Conservation (phyloP, 1,284 basidiomycete species). For the Leccinum insolens region DNA sequence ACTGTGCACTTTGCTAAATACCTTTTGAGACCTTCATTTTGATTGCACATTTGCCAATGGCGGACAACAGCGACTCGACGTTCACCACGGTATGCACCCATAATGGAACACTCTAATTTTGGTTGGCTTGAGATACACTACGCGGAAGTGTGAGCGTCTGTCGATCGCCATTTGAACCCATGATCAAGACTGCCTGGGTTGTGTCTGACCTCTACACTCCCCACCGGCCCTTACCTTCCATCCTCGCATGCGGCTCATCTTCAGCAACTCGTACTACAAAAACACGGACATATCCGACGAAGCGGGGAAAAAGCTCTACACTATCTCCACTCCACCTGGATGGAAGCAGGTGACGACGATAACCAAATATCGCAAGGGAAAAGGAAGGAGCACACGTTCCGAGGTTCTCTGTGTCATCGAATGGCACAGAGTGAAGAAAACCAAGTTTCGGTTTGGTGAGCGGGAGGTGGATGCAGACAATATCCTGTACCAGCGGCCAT, state of each 20-base stretch:
- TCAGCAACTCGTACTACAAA: slow-evolving; percentile 19
- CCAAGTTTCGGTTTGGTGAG: slow-evolving; percentile 15
- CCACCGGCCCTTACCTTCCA: not conserved
- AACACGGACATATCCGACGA: slow-evolving; percentile 23
- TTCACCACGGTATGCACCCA: not conserved
- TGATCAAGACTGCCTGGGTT: not conserved
- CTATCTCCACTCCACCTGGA: slow-evolving; percentile 19
- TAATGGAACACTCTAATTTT: slow-evolving; percentile 12
- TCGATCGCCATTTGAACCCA: slow-evolving; percentile 1
- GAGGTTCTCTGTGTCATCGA: slow-evolving; percentile 24
- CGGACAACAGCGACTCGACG: not conserved
- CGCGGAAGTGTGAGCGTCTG: slow-evolving; percentile 3
- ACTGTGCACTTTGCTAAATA: no score
- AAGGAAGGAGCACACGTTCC: not conserved
- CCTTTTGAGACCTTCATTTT: not conserved
- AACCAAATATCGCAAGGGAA: slow-evolving; percentile 14
- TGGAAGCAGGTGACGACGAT: slow-evolving; percentile 25
- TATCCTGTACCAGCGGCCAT: slow-evolving; percentile 16
- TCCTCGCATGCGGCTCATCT: slow-evolving; percentile 18
- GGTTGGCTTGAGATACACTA: not conserved
- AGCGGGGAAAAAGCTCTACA: slow-evolving; percentile 19
- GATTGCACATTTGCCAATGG: no score
- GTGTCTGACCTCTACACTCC: not conserved
- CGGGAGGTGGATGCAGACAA: slow-evolving; percentile 12
- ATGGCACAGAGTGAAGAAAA: slow-evolving; percentile 20